phyloP scores from a whole-genome alignment of 768 basidiomycete species.

The Pleurotus cornucopiae region DNA sequence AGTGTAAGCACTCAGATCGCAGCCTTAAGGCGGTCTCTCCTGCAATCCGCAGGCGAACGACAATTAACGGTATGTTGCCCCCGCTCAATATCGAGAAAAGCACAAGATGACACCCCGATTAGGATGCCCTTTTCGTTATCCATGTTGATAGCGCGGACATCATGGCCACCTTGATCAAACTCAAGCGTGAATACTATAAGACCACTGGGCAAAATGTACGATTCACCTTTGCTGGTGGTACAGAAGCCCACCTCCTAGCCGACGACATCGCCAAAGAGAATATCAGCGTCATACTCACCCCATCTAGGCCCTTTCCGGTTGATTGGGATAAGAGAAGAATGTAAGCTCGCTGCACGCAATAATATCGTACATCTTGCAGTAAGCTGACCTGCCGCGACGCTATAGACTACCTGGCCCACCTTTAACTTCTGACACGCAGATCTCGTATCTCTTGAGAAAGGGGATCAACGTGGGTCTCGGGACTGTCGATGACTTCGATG shows the following conservation, averaged over 20 bases:
- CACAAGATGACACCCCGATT: slow-evolving; percentile 20
- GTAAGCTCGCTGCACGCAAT: slow-evolving; percentile 29
- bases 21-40: slow-evolving; percentile 44
- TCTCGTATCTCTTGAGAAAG: slow-evolving; percentile 49
- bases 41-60: slow-evolving; percentile 10
- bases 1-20: slow-evolving; percentile 67
- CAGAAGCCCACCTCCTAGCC: slow-evolving; percentile 63
- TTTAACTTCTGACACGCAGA: slow-evolving; percentile 47
- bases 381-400: neutral
- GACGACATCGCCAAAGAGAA: slow-evolving; percentile 53
- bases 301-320: slow-evolving; percentile 56
- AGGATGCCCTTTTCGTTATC: slow-evolving; percentile 57
- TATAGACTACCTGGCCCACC: slow-evolving; percentile 68
- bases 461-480: slow-evolving; percentile 66
- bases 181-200: slow-evolving; percentile 52
- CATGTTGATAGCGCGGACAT: slow-evolving; percentile 69
- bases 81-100: neutral
- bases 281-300: slow-evolving; percentile 69
- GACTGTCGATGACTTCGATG: slow-evolving; percentile 53
- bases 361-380: neutral
- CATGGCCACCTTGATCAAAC: slow-evolving; percentile 61
- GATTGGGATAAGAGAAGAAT: slow-evolving; percentile 65
- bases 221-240: slow-evolving; percentile 55
- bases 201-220: slow-evolving; percentile 24
- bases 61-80: no score